A percentile compares a stretch with the other conserved stretches of the same genome.
Evolutionary conservation across 495 filamentous ascomycete species (phyloP).

Genomic region (Penicillium argentinense): DNA sequence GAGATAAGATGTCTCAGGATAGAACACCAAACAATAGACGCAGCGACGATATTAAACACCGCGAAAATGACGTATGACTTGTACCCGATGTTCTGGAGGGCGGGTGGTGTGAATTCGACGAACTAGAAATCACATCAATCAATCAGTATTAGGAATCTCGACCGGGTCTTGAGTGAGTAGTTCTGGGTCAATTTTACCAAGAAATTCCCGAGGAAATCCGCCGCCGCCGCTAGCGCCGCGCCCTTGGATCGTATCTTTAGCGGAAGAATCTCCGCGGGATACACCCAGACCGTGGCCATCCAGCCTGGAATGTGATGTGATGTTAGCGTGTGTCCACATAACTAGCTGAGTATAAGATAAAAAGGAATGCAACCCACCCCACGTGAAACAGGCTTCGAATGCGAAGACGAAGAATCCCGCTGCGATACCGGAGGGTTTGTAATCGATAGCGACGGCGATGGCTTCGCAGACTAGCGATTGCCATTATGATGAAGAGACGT

Average conservation of each 20-base stretch:
- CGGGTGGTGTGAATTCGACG: conserved; percentile 23
- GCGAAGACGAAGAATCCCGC: conserved; percentile 33
- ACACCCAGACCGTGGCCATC: conserved; percentile 34
- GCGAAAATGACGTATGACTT: conserved; percentile 43
- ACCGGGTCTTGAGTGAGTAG: neutral
- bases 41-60: conserved; percentile 27
- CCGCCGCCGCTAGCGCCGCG: conserved; percentile 32
- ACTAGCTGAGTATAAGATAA: neutral
- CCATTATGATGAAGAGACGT: conserved; percentile 31
- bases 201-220: conserved; percentile 21
- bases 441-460: conserved; percentile 22
- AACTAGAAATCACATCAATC: too few species aligned
- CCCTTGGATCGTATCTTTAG: conserved; percentile 27
- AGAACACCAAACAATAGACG: conserved; percentile 40
- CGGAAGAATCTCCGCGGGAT: conserved; percentile 33
- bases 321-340: conserved; percentile 1
- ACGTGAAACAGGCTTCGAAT: conserved; percentile 38
- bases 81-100: conserved; percentile 25
- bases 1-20: conserved; percentile 36
- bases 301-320: conserved; percentile 14
- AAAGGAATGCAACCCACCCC: conserved; percentile 19
- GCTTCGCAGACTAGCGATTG: conserved; percentile 28
- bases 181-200: too few species aligned
- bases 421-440: conserved; percentile 14
- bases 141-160: too few species aligned